A percentile compares a stretch with the other conserved stretches of the same genome.
Evolutionary conservation across 352 stramenopile genomes (phyloP).

Genomic region (Phytophthora parvispora): DNA sequence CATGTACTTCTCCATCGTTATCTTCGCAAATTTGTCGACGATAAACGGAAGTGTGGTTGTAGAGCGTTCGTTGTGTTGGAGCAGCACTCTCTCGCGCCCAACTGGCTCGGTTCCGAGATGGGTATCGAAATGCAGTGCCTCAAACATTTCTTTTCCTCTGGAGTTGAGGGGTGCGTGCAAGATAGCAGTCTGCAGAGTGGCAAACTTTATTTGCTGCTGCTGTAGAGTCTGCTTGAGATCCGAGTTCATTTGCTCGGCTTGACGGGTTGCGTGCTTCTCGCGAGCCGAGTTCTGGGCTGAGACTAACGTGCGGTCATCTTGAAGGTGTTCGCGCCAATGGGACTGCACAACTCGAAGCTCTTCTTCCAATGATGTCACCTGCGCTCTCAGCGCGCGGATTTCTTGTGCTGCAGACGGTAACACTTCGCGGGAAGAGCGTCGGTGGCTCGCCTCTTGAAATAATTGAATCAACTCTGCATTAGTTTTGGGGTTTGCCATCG

Average conservation of each 20-base stretch:
- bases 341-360: too few species aligned
- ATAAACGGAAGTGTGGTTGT: conserved; percentile 33
- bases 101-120: conserved; percentile 18
- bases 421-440: too few species aligned
- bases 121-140: conserved; percentile 46
- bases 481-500: too few species aligned
- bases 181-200: conserved; percentile 39
- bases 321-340: too few species aligned
- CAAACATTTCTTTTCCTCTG: conserved; percentile 33
- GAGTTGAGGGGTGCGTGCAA: conserved; percentile 40
- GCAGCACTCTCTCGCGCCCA: conserved; percentile 32
- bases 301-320: too few species aligned
- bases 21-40: conserved; percentile 33
- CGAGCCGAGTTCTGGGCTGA: conserved; percentile 27
- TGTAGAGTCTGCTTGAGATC: conserved; percentile 42
- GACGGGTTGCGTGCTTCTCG: conserved; percentile 51
- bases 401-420: too few species aligned
- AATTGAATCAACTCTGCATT: too few species aligned
- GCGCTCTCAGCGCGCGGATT: too few species aligned
- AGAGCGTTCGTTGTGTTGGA: conserved; percentile 39
- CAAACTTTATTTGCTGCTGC: conserved; percentile 50
- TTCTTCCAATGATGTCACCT: too few species aligned
- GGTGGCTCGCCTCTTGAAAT: too few species aligned
- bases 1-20: conserved; percentile 36
- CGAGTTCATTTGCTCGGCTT: conserved; percentile 24